A percentile compares a stretch with the other conserved stretches of the same genome.
These are phyloP conservation scores for Mucor circinelloides DNA, from an alignment of 371 early-diverging fungal genomes.

Conservation along the genomic window DNA sequence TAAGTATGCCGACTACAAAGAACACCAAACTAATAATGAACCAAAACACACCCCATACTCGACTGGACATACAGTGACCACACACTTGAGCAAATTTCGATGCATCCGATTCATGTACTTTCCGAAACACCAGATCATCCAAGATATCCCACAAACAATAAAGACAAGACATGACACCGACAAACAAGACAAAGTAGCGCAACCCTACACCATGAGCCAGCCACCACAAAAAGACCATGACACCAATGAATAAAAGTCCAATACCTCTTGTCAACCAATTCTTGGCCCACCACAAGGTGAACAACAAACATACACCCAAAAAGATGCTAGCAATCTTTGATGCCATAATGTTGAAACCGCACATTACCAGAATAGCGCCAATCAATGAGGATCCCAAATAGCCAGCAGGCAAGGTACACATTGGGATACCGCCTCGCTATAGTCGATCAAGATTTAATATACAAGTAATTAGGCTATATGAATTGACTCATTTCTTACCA, in stretches of 20 bases:
- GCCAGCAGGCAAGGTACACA: conserved; percentile 78
- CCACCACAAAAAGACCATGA: conserved; percentile 87
- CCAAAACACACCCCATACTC: conserved; percentile 92
- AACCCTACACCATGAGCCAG: conserved; percentile 72
- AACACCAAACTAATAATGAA: conserved; percentile 83
- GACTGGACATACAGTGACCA: conserved; percentile 76
- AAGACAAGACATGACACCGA: conserved; percentile 90
- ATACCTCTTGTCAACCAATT: conserved; percentile 88
- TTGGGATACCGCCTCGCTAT: conserved; percentile 72
- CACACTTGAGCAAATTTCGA: conserved; percentile 84
- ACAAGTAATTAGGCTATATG: neutral
- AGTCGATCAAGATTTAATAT: neutral
- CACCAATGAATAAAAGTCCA: conserved; percentile 79
- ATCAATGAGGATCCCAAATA: conserved; percentile 79
- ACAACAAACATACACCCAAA: conserved; percentile 76
- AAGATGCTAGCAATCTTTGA: conserved; percentile 84
- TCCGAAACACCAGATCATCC: conserved; percentile 88
- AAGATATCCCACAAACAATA: conserved; percentile 95
- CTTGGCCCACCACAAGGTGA: conserved; percentile 81
- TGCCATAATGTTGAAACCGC: conserved; percentile 85
- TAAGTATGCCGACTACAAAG: conserved; percentile 74
- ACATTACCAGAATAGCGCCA: conserved; percentile 90
- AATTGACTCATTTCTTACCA: conserved; percentile 45
- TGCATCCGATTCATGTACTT: conserved; percentile 93
- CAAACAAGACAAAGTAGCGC: conserved; percentile 87